Evolutionary conservation across 1,139 yeast genomes (phyloP).

Genomic region (Candida neerlandica): DNA sequence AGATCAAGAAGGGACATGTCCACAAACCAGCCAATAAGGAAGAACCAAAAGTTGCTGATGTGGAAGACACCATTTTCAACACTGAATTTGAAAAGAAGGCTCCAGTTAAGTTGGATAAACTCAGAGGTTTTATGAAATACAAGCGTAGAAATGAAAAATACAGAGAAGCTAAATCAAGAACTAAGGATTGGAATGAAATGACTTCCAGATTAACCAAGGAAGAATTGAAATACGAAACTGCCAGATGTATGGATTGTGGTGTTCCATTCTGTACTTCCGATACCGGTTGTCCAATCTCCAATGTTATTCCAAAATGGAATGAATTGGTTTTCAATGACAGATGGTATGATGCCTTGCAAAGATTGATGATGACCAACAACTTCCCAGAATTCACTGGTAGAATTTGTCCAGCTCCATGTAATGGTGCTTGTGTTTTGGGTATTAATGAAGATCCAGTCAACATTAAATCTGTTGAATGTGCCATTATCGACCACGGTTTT

Average conservation of each 20-base stretch:
- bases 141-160: slow-evolving; percentile 86
- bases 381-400: slow-evolving; percentile 99
- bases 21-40: slow-evolving; percentile 38
- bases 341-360: slow-evolving; percentile 92
- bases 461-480: slow-evolving; percentile 93
- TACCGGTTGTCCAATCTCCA: slow-evolving; percentile 97
- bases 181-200: slow-evolving; percentile 92
- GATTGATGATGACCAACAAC: slow-evolving; percentile 93
- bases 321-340: slow-evolving; percentile 93
- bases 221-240: slow-evolving; percentile 88
- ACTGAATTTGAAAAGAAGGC: slow-evolving; percentile 64
- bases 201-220: slow-evolving; percentile 79
- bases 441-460: slow-evolving; percentile 95
- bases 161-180: slow-evolving; percentile 74
- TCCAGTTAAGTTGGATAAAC: slow-evolving; percentile 71
- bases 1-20: slow-evolving; percentile 50
- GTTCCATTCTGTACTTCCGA: slow-evolving; percentile 98
- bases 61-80: slow-evolving; percentile 86
- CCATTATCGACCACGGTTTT: slow-evolving; percentile 94
- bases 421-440: slow-evolving; percentile 96
- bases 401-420: slow-evolving; percentile 99
- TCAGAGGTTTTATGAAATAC: slow-evolving; percentile 92
- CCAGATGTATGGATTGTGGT: slow-evolving; percentile 99
- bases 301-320: slow-evolving; percentile 97
- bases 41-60: slow-evolving; percentile 87